Conservation (phyloP, 164 flowering plant genomes). For the Paratinospora sagittata region DNA sequence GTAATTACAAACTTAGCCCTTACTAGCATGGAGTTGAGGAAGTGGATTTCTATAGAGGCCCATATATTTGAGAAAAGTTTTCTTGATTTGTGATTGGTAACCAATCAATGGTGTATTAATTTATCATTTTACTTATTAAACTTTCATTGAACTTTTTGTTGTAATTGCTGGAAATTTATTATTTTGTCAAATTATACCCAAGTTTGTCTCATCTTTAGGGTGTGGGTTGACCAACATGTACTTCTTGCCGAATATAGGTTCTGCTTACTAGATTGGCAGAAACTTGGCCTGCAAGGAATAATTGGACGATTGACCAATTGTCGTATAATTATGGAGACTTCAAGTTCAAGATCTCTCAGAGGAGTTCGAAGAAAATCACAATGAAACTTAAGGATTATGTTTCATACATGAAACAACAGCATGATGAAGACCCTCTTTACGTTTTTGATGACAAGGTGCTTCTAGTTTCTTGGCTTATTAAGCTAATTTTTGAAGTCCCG, state of each 20-base stretch:
- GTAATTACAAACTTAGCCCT: too few species aligned
- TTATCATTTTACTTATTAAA: background rate
- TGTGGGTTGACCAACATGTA: background rate
- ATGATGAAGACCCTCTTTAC: constrained; percentile 96
- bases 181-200: background rate
- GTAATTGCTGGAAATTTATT: too few species aligned
- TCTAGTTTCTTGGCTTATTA: background rate
- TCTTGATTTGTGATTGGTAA: background rate
- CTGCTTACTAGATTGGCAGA: constrained; percentile 68
- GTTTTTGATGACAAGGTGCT: constrained; percentile 87
- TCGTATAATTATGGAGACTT: constrained; percentile 60
- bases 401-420: constrained; percentile 72
- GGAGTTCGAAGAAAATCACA: constrained; percentile 49
- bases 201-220: background rate
- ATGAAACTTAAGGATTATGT: constrained; percentile 88
- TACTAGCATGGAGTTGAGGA: too few species aligned
- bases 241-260: constrained; percentile 36
- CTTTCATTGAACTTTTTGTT: too few species aligned
- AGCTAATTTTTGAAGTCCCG: background rate
- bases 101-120: background rate
- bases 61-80: background rate
- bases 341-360: constrained; percentile 74
- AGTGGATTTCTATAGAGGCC: too few species aligned
- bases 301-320: constrained; percentile 67
- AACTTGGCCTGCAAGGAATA: constrained; percentile 74